Conservation (phyloP, 1,284 basidiomycete genomes). For the Trichosporon sp. region DNA sequence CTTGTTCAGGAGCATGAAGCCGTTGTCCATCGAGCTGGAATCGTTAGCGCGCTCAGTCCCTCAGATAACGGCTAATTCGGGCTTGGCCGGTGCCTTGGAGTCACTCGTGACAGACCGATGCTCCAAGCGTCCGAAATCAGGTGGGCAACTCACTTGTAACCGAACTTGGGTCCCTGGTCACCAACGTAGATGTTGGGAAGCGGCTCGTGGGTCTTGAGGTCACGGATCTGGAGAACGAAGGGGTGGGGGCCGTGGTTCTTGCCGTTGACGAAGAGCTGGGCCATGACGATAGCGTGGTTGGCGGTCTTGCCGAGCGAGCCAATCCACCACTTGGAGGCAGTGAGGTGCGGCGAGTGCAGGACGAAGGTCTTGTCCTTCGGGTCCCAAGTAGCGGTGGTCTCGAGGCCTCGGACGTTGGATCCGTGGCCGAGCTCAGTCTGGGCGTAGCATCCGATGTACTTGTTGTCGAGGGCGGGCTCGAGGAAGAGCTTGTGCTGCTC, state of each 20-base stretch:
- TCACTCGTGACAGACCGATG: not conserved
- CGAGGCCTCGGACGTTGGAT: constrained; percentile 56
- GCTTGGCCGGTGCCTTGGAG: not conserved
- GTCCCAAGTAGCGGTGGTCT: constrained; percentile 57
- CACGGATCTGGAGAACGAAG: constrained; percentile 54
- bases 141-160: constrained; percentile 49
- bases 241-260: constrained; percentile 56
- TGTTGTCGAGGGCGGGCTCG: constrained; percentile 11
- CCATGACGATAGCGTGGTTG: constrained; percentile 56
- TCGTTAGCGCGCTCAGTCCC: not conserved
- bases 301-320: constrained; percentile 56
- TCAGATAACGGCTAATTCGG: not conserved
- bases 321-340: constrained; percentile 56
- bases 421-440: constrained; percentile 54
- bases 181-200: constrained; percentile 55
- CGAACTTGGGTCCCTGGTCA: constrained; percentile 59
- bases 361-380: constrained; percentile 54
- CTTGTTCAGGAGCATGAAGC: constrained; percentile 54
- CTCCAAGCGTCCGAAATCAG: not conserved
- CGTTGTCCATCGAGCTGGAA: constrained; percentile 49
- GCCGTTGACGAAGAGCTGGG: constrained; percentile 54
- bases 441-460: constrained; percentile 54
- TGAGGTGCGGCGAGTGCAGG: constrained; percentile 53
- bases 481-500: constrained; percentile 23
- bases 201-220: constrained; percentile 52